Base-by-base conservation (phyloP, 768 basidiomycete species). In the Inosperma sp. region DNA sequence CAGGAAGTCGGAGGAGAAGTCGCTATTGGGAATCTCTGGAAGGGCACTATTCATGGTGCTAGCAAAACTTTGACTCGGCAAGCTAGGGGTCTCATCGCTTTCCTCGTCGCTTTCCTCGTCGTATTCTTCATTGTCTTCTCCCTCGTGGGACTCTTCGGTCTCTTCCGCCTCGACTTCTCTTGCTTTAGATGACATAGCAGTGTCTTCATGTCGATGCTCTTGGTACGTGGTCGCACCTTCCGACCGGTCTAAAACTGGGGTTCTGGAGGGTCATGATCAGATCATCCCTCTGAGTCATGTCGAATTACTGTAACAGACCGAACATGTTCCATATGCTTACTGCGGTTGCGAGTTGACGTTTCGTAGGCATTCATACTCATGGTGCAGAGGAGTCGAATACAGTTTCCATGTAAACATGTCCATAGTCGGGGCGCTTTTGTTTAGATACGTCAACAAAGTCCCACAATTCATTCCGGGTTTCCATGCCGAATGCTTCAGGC, bases 11-110 rank as follows among this genome's bases (percentile, higher is more conserved):
- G 76, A 62, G 47, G 65, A 68, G 54, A 80, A 65, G 49, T 74
- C 72, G 41, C 72, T 49, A 16, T 65, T 60, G 44, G 81, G 81
- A 55, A 84, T 81, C 54, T 80, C 76, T 53, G 82, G 81, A 47
- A 64, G 56, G 39, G 42, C 51, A n/a, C 53, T 9, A 4, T n/a
- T n/a, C n/a, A n/a, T n/a, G n/a, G n/a, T n/a, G n/a, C n/a, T n/a
- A n/a, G n/a, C n/a, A n/a, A n/a, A n/a, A n/a, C n/a, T n/a, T n/a
- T n/a, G n/a, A n/a, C n/a, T n/a, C n/a, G n/a, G n/a, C n/a, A 41
- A 19, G 30, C 17, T 21, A 23, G 30, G 34, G 6, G 8, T 35
- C 26, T 25, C 26, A n/a, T 27, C 25, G 23, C 10, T 29, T 17
- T 46, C 44, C 12, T 31, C 35, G 3, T 27, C 23, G 25, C 17